A percentile compares a stretch with the other conserved stretches of the same genome.
These are phyloP conservation scores for Fusarium tjaetaba DNA, from an alignment of 2,329 filamentous ascomycete species.

Conservation along the genomic window DNA sequence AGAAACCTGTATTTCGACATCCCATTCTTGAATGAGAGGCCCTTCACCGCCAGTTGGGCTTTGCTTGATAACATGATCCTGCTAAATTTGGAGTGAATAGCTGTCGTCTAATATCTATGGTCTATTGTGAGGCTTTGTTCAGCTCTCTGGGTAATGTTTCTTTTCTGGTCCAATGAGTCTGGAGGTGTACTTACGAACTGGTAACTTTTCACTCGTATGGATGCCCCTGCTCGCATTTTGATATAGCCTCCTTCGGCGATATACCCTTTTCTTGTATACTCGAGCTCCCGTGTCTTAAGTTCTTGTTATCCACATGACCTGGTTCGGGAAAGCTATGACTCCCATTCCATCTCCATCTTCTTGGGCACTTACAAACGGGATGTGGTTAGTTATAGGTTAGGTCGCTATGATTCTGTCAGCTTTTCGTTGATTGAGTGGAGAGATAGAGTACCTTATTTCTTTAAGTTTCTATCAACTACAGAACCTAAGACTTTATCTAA, in stretches of 20 bases:
- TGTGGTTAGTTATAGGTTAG: constrained; percentile 1
- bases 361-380: not conserved
- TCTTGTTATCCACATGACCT: not conserved
- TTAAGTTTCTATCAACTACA: not conserved
- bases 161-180: not conserved
- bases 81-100: constrained; percentile 20
- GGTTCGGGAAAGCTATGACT: not conserved
- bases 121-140: not conserved
- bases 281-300: not conserved
- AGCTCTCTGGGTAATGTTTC: not conserved
- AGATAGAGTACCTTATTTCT: not conserved
- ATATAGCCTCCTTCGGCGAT: not conserved
- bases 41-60: constrained; percentile 42
- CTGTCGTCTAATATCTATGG: constrained; percentile 20
- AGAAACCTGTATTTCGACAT: constrained; percentile 23
- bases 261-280: constrained; percentile 1
- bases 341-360: not conserved
- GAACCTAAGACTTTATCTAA: not conserved
- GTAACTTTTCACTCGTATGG: not conserved
- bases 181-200: not conserved
- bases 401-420: not conserved
- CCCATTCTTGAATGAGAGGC: constrained; percentile 17
- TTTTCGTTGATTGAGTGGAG: not conserved
- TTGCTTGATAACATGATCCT: constrained; percentile 15
- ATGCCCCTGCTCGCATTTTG: not conserved